Conservation (phyloP, 176 grass and related monocot species). For the Microstegium vimineum region DNA sequence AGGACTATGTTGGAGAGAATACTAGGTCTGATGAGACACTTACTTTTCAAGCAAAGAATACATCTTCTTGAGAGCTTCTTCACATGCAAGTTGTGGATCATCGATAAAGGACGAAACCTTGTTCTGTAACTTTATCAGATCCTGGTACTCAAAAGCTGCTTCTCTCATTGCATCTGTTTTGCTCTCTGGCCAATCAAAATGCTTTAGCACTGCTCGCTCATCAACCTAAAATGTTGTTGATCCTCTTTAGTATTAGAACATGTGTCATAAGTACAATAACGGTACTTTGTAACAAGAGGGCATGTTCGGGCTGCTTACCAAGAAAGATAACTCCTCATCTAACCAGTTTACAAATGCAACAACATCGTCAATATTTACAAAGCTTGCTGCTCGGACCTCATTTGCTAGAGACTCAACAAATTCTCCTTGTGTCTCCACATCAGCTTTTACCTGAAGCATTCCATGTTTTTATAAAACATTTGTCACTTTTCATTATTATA, state of each 20-base stretch:
- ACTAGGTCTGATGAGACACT: conserved; percentile 22
- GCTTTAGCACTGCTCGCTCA: conserved; percentile 88
- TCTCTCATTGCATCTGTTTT: conserved; percentile 92
- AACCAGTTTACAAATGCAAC: conserved; percentile 88
- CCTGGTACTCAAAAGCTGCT: conserved; percentile 73
- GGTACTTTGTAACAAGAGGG: not conserved
- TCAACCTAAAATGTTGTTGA: conserved; percentile 60
- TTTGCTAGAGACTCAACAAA: conserved; percentile 70
- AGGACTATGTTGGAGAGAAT: not conserved
- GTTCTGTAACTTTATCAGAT: conserved; percentile 72
- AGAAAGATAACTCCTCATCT: conserved; percentile 93
- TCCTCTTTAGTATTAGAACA: not conserved
- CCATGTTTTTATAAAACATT: conserved; percentile 8
- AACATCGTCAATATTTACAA: conserved; percentile 64
- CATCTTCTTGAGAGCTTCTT: conserved; percentile 94
- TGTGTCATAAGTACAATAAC: not conserved
- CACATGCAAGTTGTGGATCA: conserved; percentile 66
- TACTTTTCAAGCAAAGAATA: conserved; percentile 95
- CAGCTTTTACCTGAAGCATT: conserved; percentile 83
- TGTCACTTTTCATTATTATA: not conserved
- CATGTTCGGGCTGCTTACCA: conserved; percentile 42
- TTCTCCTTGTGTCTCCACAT: conserved; percentile 92
- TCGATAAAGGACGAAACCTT: conserved; percentile 62
- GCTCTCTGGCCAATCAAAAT: conserved; percentile 94
- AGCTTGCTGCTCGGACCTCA: conserved; percentile 40